Evolutionary conservation across 306 rosid genomes (phyloP).

Genomic region (Clitoria ternatea): DNA sequence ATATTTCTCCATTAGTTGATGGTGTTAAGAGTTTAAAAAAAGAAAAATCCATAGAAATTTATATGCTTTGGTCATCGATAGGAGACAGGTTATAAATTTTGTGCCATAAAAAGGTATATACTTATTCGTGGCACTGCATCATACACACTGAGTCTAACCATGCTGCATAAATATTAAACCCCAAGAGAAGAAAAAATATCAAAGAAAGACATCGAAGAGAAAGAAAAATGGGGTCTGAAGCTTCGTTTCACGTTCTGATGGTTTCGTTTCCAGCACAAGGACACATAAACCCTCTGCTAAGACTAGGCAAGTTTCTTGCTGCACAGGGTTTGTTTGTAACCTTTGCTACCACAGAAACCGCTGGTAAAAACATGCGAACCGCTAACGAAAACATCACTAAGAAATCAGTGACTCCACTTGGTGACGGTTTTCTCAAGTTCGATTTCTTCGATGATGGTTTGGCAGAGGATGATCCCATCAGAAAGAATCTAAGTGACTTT

Average conservation of each 20-base stretch:
- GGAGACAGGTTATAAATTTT: too few species aligned
- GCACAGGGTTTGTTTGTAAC: constrained; percentile 58
- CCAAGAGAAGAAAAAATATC: too few species aligned
- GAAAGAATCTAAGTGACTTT: neutral
- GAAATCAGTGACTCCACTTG: constrained; percentile 24
- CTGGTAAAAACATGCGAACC: constrained; percentile 37
- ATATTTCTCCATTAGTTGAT: too few species aligned
- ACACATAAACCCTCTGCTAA: constrained; percentile 69
- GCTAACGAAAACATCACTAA: constrained; percentile 41
- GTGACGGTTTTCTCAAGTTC: constrained; percentile 53
- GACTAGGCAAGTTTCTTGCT: constrained; percentile 61
- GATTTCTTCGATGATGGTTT: constrained; percentile 55
- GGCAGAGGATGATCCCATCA: constrained; percentile 23
- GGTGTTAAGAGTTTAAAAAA: too few species aligned
- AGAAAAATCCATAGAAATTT: too few species aligned
- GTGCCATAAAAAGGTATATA: too few species aligned
- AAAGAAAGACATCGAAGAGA: neutral
- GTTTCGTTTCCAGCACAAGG: constrained; percentile 70
- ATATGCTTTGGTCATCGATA: too few species aligned
- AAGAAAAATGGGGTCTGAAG: constrained; percentile 35
- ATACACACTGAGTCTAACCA: too few species aligned
- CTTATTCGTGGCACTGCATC: too few species aligned
- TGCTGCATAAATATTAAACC: too few species aligned
- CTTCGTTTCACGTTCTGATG: constrained; percentile 38
- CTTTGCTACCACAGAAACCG: constrained; percentile 36